Evolutionary conservation across 2,329 filamentous ascomycete genomes (phyloP).

Genomic region (Trichoderma endophyticum): DNA sequence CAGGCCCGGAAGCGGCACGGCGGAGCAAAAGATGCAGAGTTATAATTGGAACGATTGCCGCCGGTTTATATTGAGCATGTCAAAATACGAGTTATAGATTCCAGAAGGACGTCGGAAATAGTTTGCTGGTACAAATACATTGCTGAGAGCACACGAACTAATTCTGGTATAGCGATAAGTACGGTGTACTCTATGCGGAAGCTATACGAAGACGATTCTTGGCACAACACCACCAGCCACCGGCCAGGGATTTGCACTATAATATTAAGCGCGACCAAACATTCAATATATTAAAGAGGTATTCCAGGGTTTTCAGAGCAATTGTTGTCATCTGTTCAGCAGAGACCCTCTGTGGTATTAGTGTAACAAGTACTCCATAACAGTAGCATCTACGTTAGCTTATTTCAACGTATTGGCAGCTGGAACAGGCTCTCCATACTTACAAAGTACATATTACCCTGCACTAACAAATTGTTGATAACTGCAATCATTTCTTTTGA

Average conservation of each 20-base stretch:
- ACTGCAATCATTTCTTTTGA: background rate
- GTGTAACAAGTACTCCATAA: background rate
- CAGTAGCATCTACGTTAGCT: background rate
- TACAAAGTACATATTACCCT: background rate
- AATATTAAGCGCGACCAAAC: background rate
- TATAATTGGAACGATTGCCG: background rate
- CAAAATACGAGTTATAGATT: background rate
- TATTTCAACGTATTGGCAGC: background rate
- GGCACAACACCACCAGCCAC: background rate
- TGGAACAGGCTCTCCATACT: background rate
- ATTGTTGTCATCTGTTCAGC: background rate
- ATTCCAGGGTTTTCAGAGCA: background rate
- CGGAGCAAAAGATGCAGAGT: background rate
- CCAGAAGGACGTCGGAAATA: background rate
- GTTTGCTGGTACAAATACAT: background rate
- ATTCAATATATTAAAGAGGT: background rate
- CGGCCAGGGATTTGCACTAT: background rate
- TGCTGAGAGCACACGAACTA: background rate
- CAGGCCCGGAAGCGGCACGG: slow-evolving; percentile 2
- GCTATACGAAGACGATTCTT: background rate
- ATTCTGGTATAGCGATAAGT: background rate
- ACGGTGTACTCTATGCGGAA: background rate
- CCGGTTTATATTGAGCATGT: background rate
- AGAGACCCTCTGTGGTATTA: background rate
- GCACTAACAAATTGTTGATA: background rate